These are phyloP conservation scores for Wickerhamiella kurtzmanii DNA, from an alignment of 805 yeast genomes.

Conservation along the genomic window DNA sequence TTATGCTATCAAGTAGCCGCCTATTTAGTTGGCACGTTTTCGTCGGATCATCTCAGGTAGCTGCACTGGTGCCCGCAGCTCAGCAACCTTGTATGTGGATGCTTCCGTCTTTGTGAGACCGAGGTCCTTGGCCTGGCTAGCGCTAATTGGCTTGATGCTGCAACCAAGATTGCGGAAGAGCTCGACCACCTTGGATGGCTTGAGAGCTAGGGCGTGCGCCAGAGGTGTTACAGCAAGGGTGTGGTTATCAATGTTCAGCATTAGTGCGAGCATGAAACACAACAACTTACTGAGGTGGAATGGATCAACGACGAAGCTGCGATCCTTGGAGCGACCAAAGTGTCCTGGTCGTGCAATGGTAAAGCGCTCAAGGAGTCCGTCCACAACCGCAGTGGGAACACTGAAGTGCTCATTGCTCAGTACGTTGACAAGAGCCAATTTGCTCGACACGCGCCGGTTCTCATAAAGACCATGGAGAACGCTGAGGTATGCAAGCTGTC, in stretches of 20 bases:
- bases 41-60: conserved; percentile 71
- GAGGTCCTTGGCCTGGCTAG: conserved; percentile 25
- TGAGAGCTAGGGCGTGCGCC: conserved; percentile 71
- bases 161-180: conserved; percentile 79
- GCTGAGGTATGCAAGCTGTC: conserved; percentile 67
- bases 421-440: conserved; percentile 43
- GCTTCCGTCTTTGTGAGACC: conserved; percentile 25
- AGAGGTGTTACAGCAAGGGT: conserved; percentile 64
- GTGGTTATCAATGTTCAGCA: conserved; percentile 65
- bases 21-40: background rate
- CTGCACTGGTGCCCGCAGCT: conserved; percentile 75
- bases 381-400: conserved; percentile 62
- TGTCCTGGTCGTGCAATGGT: conserved; percentile 48
- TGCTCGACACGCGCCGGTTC: conserved; percentile 52
- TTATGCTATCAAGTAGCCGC: no score
- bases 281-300: conserved; percentile 74
- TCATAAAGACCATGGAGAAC: conserved; percentile 67
- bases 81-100: conserved; percentile 61
- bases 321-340: conserved; percentile 61
- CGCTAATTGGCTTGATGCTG: conserved; percentile 50
- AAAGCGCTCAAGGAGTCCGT: conserved; percentile 58
- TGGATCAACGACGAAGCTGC: conserved; percentile 74
- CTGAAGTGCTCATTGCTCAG: conserved; percentile 33
- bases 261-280: conserved; percentile 59
- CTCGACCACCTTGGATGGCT: conserved; percentile 55